Evolutionary conservation across 192 early-diverging fungal genomes (phyloP).

Genomic region (Coemansia guatemalensis): DNA sequence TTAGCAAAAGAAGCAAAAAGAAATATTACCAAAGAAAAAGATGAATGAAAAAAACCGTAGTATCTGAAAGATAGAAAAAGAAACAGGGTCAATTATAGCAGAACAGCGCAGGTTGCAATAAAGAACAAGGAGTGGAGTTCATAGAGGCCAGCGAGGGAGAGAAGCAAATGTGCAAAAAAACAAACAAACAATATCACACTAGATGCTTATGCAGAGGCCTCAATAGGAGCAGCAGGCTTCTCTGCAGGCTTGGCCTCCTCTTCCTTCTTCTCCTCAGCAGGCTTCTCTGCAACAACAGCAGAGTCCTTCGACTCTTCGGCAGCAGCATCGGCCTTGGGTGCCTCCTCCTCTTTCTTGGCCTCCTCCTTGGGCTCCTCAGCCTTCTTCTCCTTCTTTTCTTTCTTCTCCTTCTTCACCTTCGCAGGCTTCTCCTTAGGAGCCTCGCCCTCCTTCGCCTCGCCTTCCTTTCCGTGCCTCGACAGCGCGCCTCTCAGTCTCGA

Average conservation of each 20-base stretch:
- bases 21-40: background rate
- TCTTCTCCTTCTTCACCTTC: constrained; percentile 19
- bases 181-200: constrained; percentile 9
- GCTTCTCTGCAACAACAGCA: constrained; percentile 15
- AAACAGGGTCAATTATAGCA: background rate
- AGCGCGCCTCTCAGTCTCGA: constrained; percentile 45
- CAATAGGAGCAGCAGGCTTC: constrained; percentile 28
- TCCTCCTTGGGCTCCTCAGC: constrained; percentile 5
- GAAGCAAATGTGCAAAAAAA: constrained; percentile 19
- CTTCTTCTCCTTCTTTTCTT: constrained; percentile 10
- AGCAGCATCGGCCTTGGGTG: constrained; percentile 9
- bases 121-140: background rate
- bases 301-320: constrained; percentile 10
- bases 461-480: constrained; percentile 19
- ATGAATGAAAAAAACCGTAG: background rate
- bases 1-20: background rate
- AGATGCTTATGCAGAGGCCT: constrained; percentile 49
- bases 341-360: constrained; percentile 17
- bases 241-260: constrained; percentile 20
- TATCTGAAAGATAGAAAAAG: background rate
- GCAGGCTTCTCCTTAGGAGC: constrained; percentile 40
- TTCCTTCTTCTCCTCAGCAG: constrained; percentile 20
- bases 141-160: background rate
- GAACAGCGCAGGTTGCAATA: constrained; percentile 2
- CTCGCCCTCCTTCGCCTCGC: constrained; percentile 15